Conservation (phyloP, 176 grass and related monocot genomes). For the sorghum (Sorghum bicolor) region DNA sequence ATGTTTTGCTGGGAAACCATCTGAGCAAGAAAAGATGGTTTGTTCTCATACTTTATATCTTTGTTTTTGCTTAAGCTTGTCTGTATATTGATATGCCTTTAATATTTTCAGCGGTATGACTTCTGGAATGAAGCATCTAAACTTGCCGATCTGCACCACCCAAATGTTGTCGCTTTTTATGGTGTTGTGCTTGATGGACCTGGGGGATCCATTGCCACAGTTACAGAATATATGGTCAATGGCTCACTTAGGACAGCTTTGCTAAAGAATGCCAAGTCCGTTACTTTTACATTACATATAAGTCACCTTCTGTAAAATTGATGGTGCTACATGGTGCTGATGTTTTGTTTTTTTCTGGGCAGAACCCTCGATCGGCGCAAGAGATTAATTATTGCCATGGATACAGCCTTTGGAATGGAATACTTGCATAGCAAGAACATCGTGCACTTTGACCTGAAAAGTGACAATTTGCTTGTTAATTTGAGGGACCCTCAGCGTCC, state of each 20-base stretch:
- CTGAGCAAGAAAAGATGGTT: slow-evolving; percentile 95
- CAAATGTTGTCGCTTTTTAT: slow-evolving; percentile 96
- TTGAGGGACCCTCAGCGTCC: slow-evolving; percentile 94
- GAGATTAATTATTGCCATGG: slow-evolving; percentile 92
- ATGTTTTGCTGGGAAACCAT: slow-evolving; percentile 88
- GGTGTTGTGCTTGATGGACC: slow-evolving; percentile 94
- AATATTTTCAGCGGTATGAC: slow-evolving; percentile 64
- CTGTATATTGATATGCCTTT: slow-evolving; percentile 15
- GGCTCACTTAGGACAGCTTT: slow-evolving; percentile 86
- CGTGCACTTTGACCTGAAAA: slow-evolving; percentile 97
- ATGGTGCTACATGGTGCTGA: slow-evolving; percentile 6
- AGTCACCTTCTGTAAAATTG: neutral
- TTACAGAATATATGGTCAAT: slow-evolving; percentile 99
- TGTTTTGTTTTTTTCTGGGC: slow-evolving; percentile 14
- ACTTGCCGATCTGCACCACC: slow-evolving; percentile 86
- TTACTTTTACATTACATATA: slow-evolving; percentile 4
- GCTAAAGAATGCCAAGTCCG: slow-evolving; percentile 86
- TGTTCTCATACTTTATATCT: slow-evolving; percentile 5
- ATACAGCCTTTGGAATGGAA: slow-evolving; percentile 99
- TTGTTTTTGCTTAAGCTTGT: neutral
- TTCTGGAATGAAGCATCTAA: slow-evolving; percentile 99
- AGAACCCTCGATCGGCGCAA: slow-evolving; percentile 76
- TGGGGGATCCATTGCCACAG: slow-evolving; percentile 84
- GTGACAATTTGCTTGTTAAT: slow-evolving; percentile 99
- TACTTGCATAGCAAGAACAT: slow-evolving; percentile 98